Base-by-base conservation (phyloP, 805 yeast genomes). In the Candida ipomoeae region DNA sequence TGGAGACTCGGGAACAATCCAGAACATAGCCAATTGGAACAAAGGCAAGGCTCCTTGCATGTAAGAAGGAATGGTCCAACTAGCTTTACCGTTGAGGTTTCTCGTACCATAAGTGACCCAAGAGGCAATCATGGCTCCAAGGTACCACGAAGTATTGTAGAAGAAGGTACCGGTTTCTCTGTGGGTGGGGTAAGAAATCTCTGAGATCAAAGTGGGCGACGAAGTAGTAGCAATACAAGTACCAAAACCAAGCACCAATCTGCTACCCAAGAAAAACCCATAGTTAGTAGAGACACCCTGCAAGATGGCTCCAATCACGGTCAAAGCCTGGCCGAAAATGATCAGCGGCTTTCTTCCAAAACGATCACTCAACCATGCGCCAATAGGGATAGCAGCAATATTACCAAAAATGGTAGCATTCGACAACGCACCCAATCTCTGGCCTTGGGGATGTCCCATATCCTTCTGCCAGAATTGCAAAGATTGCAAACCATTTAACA, bases 41-140 rank as follows among this genome's bases (percentile, higher is more conserved):
- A 72, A 21, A 2, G 85, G 82, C 54, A 76, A 65, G 15, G 69
- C 59, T 39, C 75, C 79, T 63, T 81, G 85, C 39, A 81, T 52
- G 46, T 70, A 70, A 11, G 81, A 70, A 37, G 85, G 85, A 48
- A 80, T 66, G 65, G 81, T 77, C 84, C 84, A 81, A 26, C 74
- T 66, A 70, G 55, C 55, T 32, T 47, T 49, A n/a, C 50, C 32
- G 14, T 34, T 14, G n/a, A 54, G 29, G 17, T 58, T 53, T 46
- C 70, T 62, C 15, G 80, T 68, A 59, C 82, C 83, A 55, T 68
- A 78, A 2, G 80, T 69, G 45, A 73, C 70, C 78, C 80, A 75
- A 26, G 80, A 78, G 6, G 83, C 79, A 43, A 79, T 61, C 49
- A 78, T 60, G n/a, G 81, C 80, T 42, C 84, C 84, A 36, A 77